Evolutionary conservation across 202 grass and related monocot genomes (phyloP), one percentile per base, ranked within the genome.

Genomic region (Bolboschoenoplectus hybrid): DNA sequence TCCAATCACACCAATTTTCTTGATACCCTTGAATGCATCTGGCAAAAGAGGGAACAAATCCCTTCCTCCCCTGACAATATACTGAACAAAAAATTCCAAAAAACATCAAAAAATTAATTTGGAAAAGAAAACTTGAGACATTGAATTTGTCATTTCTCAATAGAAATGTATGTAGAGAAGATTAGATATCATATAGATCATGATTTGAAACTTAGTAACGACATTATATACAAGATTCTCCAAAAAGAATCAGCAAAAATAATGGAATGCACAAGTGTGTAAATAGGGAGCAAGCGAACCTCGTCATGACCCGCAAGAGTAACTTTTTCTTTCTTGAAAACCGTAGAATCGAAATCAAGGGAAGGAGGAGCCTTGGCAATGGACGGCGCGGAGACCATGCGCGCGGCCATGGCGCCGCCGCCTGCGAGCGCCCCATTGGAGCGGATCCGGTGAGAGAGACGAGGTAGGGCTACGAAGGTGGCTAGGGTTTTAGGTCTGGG

Each of bases 271-370:
- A 55, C 36, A 61, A 7, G 5, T 44, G 17, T 17, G 12, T 76
- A 63, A 10, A 67, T 34, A 66, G n/a, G 26, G 11, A 26, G 45
- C 2, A 70, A 49, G 7, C 55, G 64, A 76, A 98, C 96, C 93
- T 95, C 96, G 50, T 95, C 91, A 49, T 98, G 91, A 40, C 96
- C 96, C 35, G 93, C 93, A 62, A 98, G 96, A 45, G 91, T 90
- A 81, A 98, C 77, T 86, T 98, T 95, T 86, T 98, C 93, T 88
- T 98, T 98, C 34, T 92, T 93, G 86, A 98, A 98, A 0, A 98
- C 91, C 3, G 80, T 66, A 17, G 95, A 92, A 5, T 98, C 90
- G 82, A 98, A 98, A 81, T 98, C 95, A 9, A 98, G 93, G 39
- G 88, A 91, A 16, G 85, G 88, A 43, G 90, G 87, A 51, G 90